Percentiles rank a stretch among this genome's conserved stretches.
Conservation (phyloP, 306 rosid genomes). For the Sicyos baderoa region DNA sequence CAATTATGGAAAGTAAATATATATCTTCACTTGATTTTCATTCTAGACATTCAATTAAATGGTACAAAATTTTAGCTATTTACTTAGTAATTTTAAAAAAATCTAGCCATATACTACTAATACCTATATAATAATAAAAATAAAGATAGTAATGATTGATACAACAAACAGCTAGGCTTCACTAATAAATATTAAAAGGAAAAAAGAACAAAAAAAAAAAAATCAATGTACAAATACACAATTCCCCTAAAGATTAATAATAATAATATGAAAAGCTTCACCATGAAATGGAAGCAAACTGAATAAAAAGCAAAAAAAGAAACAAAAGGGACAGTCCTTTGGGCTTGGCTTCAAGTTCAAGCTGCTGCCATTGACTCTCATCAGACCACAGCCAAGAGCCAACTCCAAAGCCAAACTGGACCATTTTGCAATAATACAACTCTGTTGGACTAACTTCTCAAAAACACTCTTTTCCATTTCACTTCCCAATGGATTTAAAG, state of each 20-base stretch:
- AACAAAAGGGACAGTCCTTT: conserved; percentile 34
- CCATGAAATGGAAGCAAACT: too few species aligned
- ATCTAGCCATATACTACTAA: too few species aligned
- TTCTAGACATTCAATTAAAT: too few species aligned
- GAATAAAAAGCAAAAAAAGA: background rate
- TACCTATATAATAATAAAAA: too few species aligned
- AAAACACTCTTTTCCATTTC: conserved; percentile 22
- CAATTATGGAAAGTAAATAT: too few species aligned
- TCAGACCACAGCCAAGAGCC: conserved; percentile 1
- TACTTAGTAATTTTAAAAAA: too few species aligned
- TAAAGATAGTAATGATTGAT: background rate
- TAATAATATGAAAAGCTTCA: background rate
- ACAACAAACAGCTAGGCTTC: too few species aligned
- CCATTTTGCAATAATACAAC: conserved; percentile 45
- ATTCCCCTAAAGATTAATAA: background rate
- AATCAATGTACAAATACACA: background rate
- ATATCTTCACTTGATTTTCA: too few species aligned
- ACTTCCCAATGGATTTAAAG: background rate
- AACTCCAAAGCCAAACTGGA: conserved; percentile 27
- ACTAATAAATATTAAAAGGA: background rate
- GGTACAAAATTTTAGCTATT: too few species aligned
- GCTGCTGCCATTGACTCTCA: conserved; percentile 1
- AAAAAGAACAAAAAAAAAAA: too few species aligned
- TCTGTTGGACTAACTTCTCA: conserved; percentile 32
- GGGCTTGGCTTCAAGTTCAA: conserved; percentile 9